These are phyloP conservation scores for Podaxis sp. DNA, from an alignment of 768 basidiomycete genomes.

Conservation along the genomic window DNA sequence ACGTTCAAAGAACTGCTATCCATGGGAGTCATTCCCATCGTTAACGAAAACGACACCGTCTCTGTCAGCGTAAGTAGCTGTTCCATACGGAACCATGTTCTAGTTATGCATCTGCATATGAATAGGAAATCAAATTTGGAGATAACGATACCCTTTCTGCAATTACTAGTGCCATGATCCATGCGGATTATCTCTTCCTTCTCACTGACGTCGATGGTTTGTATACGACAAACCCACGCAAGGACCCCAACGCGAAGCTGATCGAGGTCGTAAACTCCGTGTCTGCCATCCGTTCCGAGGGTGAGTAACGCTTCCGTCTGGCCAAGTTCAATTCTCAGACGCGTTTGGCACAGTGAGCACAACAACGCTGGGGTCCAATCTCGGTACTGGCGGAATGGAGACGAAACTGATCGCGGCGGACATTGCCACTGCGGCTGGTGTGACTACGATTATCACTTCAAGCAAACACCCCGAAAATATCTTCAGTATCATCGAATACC, in stretches of 20 bases:
- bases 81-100: not conserved
- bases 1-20: slow-evolving; percentile 88
- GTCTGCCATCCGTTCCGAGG: slow-evolving; percentile 75
- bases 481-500: slow-evolving; percentile 79
- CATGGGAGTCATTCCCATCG: slow-evolving; percentile 96
- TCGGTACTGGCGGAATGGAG: slow-evolving; percentile 99
- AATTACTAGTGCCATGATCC: slow-evolving; percentile 95
- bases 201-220: slow-evolving; percentile 96
- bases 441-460: slow-evolving; percentile 86
- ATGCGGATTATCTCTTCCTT: slow-evolving; percentile 96
- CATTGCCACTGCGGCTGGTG: slow-evolving; percentile 93
- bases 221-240: slow-evolving; percentile 94
- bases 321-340: not conserved
- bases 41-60: slow-evolving; percentile 98
- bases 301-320: slow-evolving; percentile 36
- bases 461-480: slow-evolving; percentile 78
- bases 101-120: not conserved
- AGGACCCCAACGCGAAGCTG: slow-evolving; percentile 77
- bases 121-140: slow-evolving; percentile 98
- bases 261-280: slow-evolving; percentile 86
- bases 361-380: slow-evolving; percentile 84
- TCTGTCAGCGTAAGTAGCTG: slow-evolving; percentile 82
- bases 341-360: slow-evolving; percentile 70
- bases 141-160: slow-evolving; percentile 99
- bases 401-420: slow-evolving; percentile 99